Conservation (phyloP, 768 basidiomycete species). For the Suillus paluster region DNA sequence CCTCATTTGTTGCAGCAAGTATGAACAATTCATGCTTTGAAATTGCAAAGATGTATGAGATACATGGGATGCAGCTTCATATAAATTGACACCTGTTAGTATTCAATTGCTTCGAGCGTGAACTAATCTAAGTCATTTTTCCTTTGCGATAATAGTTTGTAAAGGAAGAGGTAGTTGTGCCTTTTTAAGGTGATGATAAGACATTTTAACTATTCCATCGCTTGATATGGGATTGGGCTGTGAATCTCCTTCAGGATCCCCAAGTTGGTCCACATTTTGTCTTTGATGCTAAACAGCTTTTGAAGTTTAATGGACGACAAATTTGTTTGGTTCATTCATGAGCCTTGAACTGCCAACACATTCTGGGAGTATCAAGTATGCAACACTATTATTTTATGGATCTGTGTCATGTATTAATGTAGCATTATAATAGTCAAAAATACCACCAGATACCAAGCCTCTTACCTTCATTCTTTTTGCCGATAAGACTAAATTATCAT, state of each 20-base stretch:
- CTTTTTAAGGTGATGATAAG: conserved; percentile 16
- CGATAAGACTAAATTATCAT: conserved; percentile 43
- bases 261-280: conserved; percentile 25
- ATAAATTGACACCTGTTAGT: conserved; percentile 16
- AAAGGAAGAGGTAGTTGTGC: conserved; percentile 19
- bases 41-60: no score
- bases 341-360: conserved; percentile 42
- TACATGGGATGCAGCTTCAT: conserved; percentile 22
- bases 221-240: conserved; percentile 32
- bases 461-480: conserved; percentile 42
- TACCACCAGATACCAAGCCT: conserved; percentile 22
- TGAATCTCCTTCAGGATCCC: conserved; percentile 33
- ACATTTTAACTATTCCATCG: conserved; percentile 25
- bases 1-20: conserved; percentile 14
- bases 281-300: conserved; percentile 38
- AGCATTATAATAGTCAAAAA: not conserved
- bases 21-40: conserved; percentile 20
- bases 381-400: not conserved
- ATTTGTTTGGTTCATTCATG: conserved; percentile 35
- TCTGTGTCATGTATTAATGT: not conserved
- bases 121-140: not conserved
- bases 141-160: conserved; percentile 12
- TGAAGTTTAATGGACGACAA: conserved; percentile 28
- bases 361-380: conserved; percentile 45
- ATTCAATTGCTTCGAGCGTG: not conserved